Conservation (phyloP, 2,329 filamentous ascomycete genomes). For the Penicillium brevicompactum region DNA sequence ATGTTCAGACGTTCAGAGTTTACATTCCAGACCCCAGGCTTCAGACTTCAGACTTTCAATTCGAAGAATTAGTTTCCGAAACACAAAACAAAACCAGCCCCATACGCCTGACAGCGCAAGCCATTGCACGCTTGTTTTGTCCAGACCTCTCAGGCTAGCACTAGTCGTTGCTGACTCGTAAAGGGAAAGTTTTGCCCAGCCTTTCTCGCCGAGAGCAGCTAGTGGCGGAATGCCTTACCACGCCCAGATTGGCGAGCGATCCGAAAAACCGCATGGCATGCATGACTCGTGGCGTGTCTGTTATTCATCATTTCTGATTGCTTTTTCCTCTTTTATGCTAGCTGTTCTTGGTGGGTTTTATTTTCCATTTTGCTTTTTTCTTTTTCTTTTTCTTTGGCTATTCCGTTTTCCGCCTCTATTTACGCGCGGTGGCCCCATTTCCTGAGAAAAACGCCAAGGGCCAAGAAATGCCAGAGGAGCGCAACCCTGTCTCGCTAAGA, state of each 20-base stretch:
- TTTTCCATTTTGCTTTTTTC: conserved; percentile 3
- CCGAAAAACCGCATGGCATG: conserved; percentile 18
- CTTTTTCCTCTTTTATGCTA: not conserved
- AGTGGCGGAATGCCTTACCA: not conserved
- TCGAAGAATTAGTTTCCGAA: not conserved
- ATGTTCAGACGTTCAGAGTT: not conserved
- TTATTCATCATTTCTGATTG: not conserved
- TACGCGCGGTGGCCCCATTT: conserved; percentile 3
- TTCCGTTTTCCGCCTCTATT: not conserved
- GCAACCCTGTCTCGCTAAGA: conserved; percentile 7
- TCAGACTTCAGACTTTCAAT: not conserved
- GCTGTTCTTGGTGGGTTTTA: not conserved
- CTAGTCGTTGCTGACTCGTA: not conserved
- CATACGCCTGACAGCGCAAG: not conserved
- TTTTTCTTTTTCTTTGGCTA: not conserved
- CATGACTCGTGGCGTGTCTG: conserved; percentile 21
- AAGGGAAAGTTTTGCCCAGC: not conserved
- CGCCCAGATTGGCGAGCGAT: not conserved
- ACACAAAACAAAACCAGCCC: no score
- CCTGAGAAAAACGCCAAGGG: conserved; percentile 1
- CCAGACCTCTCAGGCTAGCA: not conserved
- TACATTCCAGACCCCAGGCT: not conserved
- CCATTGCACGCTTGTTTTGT: not conserved
- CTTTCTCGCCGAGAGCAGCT: not conserved
- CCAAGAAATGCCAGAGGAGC: not conserved